Evolutionary conservation across 2,329 filamentous ascomycete species (phyloP).

Genomic region (Fusarium sp.): DNA sequence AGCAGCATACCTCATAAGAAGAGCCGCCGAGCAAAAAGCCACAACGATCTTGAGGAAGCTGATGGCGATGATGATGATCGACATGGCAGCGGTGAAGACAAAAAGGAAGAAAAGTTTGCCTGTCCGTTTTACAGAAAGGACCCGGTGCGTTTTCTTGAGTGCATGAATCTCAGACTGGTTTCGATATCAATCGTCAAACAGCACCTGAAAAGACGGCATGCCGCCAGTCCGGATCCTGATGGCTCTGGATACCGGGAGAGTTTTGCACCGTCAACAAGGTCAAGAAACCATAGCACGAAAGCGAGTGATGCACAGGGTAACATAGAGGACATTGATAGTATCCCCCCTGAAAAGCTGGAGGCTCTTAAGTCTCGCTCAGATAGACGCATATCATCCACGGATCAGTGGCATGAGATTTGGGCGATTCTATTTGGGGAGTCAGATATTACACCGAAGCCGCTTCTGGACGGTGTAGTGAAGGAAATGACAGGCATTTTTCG

Average conservation of each 20-base stretch:
- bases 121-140: constrained; percentile 3
- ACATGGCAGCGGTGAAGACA: neutral
- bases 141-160: neutral
- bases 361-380: neutral
- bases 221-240: neutral
- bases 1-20: neutral
- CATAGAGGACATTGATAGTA: neutral
- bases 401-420: neutral
- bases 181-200: constrained; percentile 1
- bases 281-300: neutral
- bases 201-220: neutral
- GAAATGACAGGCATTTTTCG: neutral
- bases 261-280: neutral
- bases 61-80: neutral
- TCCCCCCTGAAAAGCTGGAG: neutral
- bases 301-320: neutral
- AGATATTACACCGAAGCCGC: neutral
- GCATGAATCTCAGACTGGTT: neutral
- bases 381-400: neutral
- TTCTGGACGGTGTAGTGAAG: neutral
- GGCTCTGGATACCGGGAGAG: neutral
- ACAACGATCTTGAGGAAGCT: neutral
- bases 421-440: neutral
- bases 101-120: neutral
- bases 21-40: neutral